Conservation (phyloP, 1,284 basidiomycete species). For the Somion occarium region DNA sequence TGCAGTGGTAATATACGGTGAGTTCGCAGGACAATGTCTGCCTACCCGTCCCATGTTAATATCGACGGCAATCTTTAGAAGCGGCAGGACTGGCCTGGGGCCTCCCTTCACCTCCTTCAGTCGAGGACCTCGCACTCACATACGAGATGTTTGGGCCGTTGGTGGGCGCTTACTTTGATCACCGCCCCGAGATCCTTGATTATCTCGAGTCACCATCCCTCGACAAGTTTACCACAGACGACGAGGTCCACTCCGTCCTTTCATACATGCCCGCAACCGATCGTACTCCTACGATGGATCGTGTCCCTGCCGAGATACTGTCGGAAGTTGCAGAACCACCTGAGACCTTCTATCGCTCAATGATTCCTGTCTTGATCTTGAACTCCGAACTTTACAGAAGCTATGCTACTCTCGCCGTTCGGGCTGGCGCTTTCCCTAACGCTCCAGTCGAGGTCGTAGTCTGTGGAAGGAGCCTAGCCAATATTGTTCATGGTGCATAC, state of each 20-base stretch:
- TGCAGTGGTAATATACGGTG: constrained; percentile 1
- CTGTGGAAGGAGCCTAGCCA: neutral
- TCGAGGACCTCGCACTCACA: neutral
- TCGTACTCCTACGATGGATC: neutral
- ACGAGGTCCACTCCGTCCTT: neutral
- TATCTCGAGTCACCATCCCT: neutral
- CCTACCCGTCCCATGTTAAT: neutral
- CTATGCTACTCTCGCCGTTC: neutral
- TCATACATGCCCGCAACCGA: neutral
- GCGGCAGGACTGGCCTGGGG: neutral
- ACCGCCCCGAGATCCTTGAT: neutral
- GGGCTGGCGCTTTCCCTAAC: neutral
- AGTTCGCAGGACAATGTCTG: neutral
- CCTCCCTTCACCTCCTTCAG: neutral
- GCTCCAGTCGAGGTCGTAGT: neutral
- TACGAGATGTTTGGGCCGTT: neutral
- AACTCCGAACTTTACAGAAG: neutral
- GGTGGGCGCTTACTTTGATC: neutral
- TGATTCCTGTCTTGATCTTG: neutral
- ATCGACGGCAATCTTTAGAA: neutral
- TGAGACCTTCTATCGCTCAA: neutral
- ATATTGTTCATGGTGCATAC: neutral
- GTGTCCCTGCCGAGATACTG: neutral
- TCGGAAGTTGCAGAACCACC: neutral
- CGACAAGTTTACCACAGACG: neutral